phyloP scores from a whole-genome alignment of 805 yeast species.

The Henningerozyma blattae region DNA sequence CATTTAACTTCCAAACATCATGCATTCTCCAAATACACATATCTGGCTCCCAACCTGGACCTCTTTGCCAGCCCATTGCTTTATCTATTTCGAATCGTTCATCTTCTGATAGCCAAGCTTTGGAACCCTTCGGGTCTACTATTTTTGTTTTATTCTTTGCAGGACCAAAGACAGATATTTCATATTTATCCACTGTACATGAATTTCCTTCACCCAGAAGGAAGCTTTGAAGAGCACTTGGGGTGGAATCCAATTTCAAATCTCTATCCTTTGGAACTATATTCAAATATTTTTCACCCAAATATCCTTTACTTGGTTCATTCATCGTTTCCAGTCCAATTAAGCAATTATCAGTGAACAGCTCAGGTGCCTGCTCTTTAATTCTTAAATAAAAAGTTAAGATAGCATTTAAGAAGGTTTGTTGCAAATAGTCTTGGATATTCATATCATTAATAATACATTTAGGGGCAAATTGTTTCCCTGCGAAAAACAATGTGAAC shows the following conservation, averaged over 20 bases:
- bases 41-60: conserved; percentile 54
- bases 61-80: conserved; percentile 62
- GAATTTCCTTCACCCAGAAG: conserved; percentile 69
- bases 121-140: conserved; percentile 55
- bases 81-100: conserved; percentile 35
- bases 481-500: conserved; percentile 81
- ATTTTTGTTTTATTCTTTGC: conserved; percentile 41
- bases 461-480: conserved; percentile 64
- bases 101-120: conserved; percentile 54
- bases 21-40: conserved; percentile 72
- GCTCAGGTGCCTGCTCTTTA: conserved; percentile 29
- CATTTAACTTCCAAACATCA: conserved; percentile 56
- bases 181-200: conserved; percentile 55
- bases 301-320: conserved; percentile 72
- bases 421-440: conserved; percentile 68
- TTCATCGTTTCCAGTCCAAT: conserved; percentile 78
- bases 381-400: conserved; percentile 33
- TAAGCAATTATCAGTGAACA: conserved; percentile 31
- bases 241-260: conserved; percentile 68
- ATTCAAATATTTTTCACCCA: conserved; percentile 48
- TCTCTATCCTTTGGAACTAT: conserved; percentile 48
- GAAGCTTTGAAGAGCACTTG: conserved; percentile 67
- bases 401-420: conserved; percentile 46
- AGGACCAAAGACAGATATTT: conserved; percentile 68
- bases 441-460: conserved; percentile 58